phyloP scores from a whole-genome alignment of 2,329 filamentous ascomycete species.

The Lachnellula hyalina region DNA sequence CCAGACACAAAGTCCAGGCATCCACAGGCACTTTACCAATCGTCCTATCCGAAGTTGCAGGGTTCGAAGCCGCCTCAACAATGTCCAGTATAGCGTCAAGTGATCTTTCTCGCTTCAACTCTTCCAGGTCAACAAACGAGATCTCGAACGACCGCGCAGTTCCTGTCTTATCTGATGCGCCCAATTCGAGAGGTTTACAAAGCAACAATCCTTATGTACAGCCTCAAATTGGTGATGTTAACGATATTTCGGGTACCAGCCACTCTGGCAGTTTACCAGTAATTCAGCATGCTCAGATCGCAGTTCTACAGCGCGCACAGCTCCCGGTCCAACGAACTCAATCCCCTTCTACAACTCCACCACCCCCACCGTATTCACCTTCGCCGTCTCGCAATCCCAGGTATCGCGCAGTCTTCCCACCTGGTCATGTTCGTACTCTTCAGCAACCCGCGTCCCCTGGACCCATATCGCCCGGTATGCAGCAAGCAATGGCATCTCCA shows the following conservation, averaged over 20 bases:
- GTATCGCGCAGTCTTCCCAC: constrained; percentile 55
- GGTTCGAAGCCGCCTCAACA: constrained; percentile 9
- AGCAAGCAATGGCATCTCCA: constrained; percentile 56
- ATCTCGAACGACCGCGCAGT: constrained; percentile 14
- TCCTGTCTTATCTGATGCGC: constrained; percentile 11
- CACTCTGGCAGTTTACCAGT: constrained; percentile 5
- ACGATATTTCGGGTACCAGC: background rate
- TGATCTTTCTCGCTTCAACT: constrained; percentile 6
- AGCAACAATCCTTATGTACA: constrained; percentile 26
- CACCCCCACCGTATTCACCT: constrained; percentile 31
- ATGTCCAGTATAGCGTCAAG: constrained; percentile 12
- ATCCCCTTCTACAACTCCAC: constrained; percentile 10
- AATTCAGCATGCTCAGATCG: constrained; percentile 5
- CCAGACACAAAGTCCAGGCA: constrained; percentile 26
- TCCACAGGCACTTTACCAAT: constrained; percentile 24
- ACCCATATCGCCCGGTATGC: constrained; percentile 57
- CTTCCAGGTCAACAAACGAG: background rate
- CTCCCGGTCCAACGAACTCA: constrained; percentile 2
- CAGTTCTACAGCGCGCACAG: constrained; percentile 3
- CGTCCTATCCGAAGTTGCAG: constrained; percentile 19
- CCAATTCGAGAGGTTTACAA: constrained; percentile 10
- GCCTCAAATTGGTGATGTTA: constrained; percentile 11
- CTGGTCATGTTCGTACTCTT: constrained; percentile 40
- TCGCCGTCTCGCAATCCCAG: constrained; percentile 26
- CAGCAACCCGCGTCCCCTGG: constrained; percentile 53